Evolutionary conservation across 306 rosid genomes (phyloP), one percentile per base, ranked within the genome.

Genomic region (Vigna angularis): DNA sequence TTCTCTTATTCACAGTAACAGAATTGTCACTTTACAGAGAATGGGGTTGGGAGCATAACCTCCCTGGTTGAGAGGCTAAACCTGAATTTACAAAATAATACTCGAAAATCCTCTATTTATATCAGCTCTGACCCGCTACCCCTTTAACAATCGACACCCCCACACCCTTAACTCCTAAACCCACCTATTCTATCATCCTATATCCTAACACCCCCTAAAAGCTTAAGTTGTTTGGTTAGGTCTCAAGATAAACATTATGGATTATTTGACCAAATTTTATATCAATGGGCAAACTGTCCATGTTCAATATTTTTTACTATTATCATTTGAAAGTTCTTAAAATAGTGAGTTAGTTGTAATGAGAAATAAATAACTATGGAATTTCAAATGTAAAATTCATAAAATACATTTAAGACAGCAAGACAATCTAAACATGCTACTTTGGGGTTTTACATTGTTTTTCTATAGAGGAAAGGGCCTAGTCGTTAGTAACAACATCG

Each of bases 311-410:
- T 49, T 9, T 6, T 36, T 63, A 50, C 2, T 22, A 20, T 65
- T 51, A 20, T 64, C 55, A 63, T 34, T 34, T 2, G 42, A 44
- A 7, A 75, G 51, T 63, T 30, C 34, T 18, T 63, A 50, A 18
- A 47, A 49, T 17, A 49, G 49, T n/a, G 26, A 14, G 58, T 57
- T 52, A 18, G 11, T 17, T 57, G 42, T 32, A 38, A 42, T 28
- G 26, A 73, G 78, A 42, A 74, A 74, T 26, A 58, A 24, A 42
- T n/a, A 57, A 26, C 11, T 26, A 59, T 34, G 40, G 16, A 55
- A 66, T 66, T 76, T 66, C 66, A 55, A 66, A 61, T 22, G 53
- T 26, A 52, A 74, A 22, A 52, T 38, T 42, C 45, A 76, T 51
- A 65, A 20, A 40, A 65, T 20, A 49, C 55, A 66, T 36, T 26